phyloP scores from a whole-genome alignment of 2,329 filamentous ascomycete species.

The Curvularia lunata region DNA sequence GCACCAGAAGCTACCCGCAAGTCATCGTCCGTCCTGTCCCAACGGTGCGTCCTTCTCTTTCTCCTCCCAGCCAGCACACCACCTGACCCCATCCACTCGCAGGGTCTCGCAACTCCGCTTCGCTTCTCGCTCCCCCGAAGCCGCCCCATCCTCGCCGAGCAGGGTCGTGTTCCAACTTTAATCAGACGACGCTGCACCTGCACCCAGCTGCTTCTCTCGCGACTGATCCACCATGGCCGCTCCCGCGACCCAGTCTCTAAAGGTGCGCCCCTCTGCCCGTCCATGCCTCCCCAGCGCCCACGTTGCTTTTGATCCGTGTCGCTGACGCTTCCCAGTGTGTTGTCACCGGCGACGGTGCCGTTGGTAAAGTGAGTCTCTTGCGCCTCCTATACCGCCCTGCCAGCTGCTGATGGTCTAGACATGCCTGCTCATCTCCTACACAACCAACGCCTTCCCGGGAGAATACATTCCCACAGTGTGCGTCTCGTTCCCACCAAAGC shows the following conservation, averaged over 20 bases:
- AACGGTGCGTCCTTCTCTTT: constrained; percentile 25
- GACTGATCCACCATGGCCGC: constrained; percentile 66
- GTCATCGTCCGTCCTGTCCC: constrained; percentile 21
- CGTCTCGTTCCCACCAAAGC: constrained; percentile 42
- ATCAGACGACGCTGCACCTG: constrained; percentile 65
- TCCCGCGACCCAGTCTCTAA: constrained; percentile 84
- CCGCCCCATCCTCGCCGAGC: constrained; percentile 30
- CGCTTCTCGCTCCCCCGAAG: constrained; percentile 25
- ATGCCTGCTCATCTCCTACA: constrained; percentile 98
- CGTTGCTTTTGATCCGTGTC: background rate
- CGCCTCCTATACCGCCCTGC: constrained; percentile 21
- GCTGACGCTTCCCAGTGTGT: constrained; percentile 73
- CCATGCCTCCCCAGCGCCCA: background rate
- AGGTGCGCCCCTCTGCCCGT: constrained; percentile 62
- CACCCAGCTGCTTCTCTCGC: constrained; percentile 58
- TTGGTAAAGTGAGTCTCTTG: constrained; percentile 79
- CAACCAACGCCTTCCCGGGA: constrained; percentile 98
- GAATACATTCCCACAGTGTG: constrained; percentile 99
- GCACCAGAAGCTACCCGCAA: constrained; percentile 25
- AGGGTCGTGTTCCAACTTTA: constrained; percentile 28
- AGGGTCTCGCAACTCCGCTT: constrained; percentile 22
- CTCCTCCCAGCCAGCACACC: constrained; percentile 6
- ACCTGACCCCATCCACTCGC: constrained; percentile 16
- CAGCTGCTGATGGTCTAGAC: constrained; percentile 66
- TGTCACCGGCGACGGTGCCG: constrained; percentile 98